Base-by-base conservation (phyloP, 495 filamentous ascomycete species). In the Aspergillus wentii region DNA sequence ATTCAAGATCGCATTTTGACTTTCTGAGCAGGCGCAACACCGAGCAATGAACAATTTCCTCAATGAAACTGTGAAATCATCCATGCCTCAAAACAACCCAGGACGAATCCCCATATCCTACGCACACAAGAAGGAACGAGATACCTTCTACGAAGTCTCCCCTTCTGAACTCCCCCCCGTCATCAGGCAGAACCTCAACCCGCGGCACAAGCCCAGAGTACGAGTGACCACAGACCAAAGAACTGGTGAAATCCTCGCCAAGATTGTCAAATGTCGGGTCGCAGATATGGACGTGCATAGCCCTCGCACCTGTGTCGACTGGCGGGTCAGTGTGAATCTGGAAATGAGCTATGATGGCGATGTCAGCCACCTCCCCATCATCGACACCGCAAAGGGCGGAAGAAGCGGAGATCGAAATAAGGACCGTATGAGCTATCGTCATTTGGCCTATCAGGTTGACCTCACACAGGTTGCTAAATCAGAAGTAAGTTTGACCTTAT, bases 181-280 rank as follows among this genome's bases (percentile, higher is more conserved):
- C 4, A 68, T 78, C 43, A 66, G 82, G 5, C 65, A 76, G 11
- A 66, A 71, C 25, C 57, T 80, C 19, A 72, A 79, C 30, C 70
- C 69, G 9, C 69, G 76, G 8, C 75, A 80, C 45, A 71, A 75
- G 36, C 67, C 79, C 35, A 84, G 79, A 52, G 80, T 94, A 6
- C 82, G 90, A 8, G 76, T 94, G 4, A 89, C 83, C 4, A 76
- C 79, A 21, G 84, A 91, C 53, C 77, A 83, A 49, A 80, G 82
- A 49, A 85, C 80, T 0, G 77, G 79, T 13, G 69, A 83, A 39
- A 64, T 88, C 6, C 48, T 89, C 8, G 87, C 82, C 21, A 88
- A 85, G 56, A 95, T 97, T 30, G 75, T 97, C 54, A 97, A 97
- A 69, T 79, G 76, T 16, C 76, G 87, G 19, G 62, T 97, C n/a